Conservation (phyloP, 2,329 filamentous ascomycete genomes). For the Penicillium thymicola region DNA sequence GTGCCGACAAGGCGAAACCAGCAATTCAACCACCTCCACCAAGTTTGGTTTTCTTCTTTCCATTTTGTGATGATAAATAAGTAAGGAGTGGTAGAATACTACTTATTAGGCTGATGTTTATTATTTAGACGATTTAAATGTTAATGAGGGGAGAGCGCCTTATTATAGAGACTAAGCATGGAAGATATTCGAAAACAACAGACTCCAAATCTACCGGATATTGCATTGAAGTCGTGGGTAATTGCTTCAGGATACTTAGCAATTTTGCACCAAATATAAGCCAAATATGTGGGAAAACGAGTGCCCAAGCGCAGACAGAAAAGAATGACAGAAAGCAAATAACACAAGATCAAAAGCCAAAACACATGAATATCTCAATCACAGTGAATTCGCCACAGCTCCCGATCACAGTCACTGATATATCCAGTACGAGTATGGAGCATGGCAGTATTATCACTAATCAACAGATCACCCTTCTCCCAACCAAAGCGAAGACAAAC, state of each 20-base stretch:
- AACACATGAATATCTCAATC: conserved; percentile 10
- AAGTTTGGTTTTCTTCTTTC: too few species aligned
- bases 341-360: not conserved
- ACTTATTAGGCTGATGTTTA: too few species aligned
- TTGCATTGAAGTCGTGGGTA: not conserved
- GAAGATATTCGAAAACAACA: not conserved
- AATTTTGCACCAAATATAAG: not conserved
- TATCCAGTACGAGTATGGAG: conserved; percentile 28
- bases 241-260: not conserved
- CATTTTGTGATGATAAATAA: too few species aligned
- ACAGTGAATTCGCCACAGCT: conserved; percentile 29
- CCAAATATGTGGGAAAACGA: not conserved
- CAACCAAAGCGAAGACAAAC: conserved; percentile 52
- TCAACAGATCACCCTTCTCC: conserved; percentile 54
- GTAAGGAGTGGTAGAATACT: too few species aligned
- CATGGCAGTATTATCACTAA: conserved; percentile 50
- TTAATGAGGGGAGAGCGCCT: too few species aligned
- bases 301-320: not conserved
- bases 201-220: not conserved
- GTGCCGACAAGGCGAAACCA: too few species aligned
- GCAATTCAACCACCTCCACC: too few species aligned
- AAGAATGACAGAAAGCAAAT: not conserved
- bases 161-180: not conserved
- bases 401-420: conserved; percentile 24
- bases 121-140: too few species aligned